phyloP scores from a whole-genome alignment of 352 stramenopile genomes.

The Pilasporangium apinafurcum region DNA sequence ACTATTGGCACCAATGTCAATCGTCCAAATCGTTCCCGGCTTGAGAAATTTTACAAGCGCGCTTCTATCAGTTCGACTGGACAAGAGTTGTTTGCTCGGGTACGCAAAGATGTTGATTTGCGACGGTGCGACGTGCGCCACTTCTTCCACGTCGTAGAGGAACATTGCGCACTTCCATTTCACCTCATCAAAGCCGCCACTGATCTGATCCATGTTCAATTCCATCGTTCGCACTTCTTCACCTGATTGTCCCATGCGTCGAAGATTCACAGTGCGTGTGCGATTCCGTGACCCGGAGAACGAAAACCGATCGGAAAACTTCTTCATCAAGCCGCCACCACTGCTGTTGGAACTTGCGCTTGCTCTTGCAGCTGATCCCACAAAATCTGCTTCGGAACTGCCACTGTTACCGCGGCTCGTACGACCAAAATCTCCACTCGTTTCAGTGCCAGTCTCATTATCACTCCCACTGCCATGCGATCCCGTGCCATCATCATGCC shows the following conservation, averaged over 20 bases:
- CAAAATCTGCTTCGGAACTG: constrained; percentile 4
- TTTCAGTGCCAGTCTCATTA: constrained; percentile 27
- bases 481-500: constrained; percentile 19
- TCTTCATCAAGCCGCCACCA: constrained; percentile 62
- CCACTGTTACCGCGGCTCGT: constrained; percentile 1
- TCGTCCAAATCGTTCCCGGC: constrained; percentile 65
- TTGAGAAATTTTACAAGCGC: constrained; percentile 78
- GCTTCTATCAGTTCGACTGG: constrained; percentile 55
- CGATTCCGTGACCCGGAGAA: constrained; percentile 53
- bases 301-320: constrained; percentile 64
- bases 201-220: constrained; percentile 77
- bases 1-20: constrained; percentile 73
- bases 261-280: constrained; percentile 46
- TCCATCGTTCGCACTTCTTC: constrained; percentile 74
- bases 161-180: constrained; percentile 86
- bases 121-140: constrained; percentile 64
- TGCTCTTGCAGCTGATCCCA: constrained; percentile 14
- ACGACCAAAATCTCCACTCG: too few species aligned
- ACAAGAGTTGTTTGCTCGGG: constrained; percentile 56
- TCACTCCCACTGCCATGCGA: constrained; percentile 20
- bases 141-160: constrained; percentile 78
- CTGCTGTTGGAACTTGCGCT: constrained; percentile 1
- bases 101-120: constrained; percentile 79
- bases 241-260: constrained; percentile 61
- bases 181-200: constrained; percentile 73